These are phyloP conservation scores for Calonectria hongkongensis DNA, from an alignment of 2,329 filamentous ascomycete genomes.

Conservation along the genomic window DNA sequence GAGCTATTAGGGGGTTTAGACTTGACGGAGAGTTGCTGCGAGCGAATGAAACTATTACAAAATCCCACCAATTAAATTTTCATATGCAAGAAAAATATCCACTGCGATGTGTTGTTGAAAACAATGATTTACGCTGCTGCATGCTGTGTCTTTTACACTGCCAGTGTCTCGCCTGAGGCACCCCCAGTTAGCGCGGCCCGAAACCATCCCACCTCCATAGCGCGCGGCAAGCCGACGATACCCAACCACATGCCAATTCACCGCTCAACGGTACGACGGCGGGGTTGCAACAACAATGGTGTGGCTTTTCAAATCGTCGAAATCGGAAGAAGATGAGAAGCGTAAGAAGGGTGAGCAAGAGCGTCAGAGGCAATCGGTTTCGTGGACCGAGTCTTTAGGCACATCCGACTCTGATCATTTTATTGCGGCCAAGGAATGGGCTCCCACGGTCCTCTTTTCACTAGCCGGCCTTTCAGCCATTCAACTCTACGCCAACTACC, in stretches of 20 bases:
- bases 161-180: constrained; percentile 49
- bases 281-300: constrained; percentile 62
- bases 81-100: constrained; percentile 4
- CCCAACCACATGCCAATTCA: constrained; percentile 37
- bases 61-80: constrained; percentile 43
- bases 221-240: constrained; percentile 32
- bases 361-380: constrained; percentile 54
- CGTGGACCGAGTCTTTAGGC: constrained; percentile 63
- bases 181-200: constrained; percentile 49
- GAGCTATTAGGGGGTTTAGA: constrained; percentile 30
- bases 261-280: constrained; percentile 49
- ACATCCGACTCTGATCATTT: constrained; percentile 54
- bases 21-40: constrained; percentile 39
- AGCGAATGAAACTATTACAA: constrained; percentile 52
- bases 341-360: constrained; percentile 46
- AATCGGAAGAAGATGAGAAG: constrained; percentile 49
- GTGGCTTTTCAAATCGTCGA: constrained; percentile 63
- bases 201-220: constrained; percentile 43
- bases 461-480: constrained; percentile 62
- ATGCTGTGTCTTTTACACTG: constrained; percentile 3
- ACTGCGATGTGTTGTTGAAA: neutral
- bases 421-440: constrained; percentile 63
- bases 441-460: constrained; percentile 61
- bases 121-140: constrained; percentile 4
- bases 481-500: constrained; percentile 81